Evolutionary conservation across 2,329 filamentous ascomycete species (phyloP), one percentile per base, ranked within the genome.

Genomic region (Pleurostoma richardsiae): DNA sequence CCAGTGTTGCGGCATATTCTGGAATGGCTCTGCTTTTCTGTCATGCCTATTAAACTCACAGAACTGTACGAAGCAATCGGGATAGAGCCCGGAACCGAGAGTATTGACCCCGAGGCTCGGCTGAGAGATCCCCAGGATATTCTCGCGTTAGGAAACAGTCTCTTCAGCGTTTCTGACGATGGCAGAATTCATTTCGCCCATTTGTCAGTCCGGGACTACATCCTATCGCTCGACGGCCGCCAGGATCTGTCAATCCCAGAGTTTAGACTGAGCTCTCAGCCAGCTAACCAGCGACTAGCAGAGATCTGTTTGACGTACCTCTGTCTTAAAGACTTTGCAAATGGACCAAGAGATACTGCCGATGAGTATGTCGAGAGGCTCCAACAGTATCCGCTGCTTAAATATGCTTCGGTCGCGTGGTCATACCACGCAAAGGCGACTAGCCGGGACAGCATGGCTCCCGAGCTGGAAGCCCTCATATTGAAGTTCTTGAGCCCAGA

Each of bases 281-380:
- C 10, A 31, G 11, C 43, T 30, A 40, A 8, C n/a, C 19, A 41
- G 43, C 29, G 39, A 28, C 38, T 39, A 29, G 39, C 36, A 31
- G 30, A 45, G 10, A 10, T 40, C 27, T 45, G 43, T 19, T n/a
- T 45, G 29, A 45, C 43, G 6, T 45, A 41, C 33, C 39, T 45
- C 4, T 41, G 27, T 26, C 39, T 41, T n/a, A 8, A 40, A 41
- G 43, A 40, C 26, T 39, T 45, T 11, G 33, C 31, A 8, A 40
- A 29, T 7, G 43, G 43, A 7, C 43, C 43, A 7, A 40, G 36
- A 10, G 39, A 45, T 26, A 45, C 33, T 29, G 36, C 38, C n/a
- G 39, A 41, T 19, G 43, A 45, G 7, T 45, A 45, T 19, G 27
- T 45, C 38, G 39, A 40, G 10, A 30, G 43, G n/a, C 39, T 45